A percentile compares a stretch with the other conserved stretches of the same genome.
phyloP scores from a whole-genome alignment of 2,329 filamentous ascomycete genomes.

The Chaetomium globosum region DNA sequence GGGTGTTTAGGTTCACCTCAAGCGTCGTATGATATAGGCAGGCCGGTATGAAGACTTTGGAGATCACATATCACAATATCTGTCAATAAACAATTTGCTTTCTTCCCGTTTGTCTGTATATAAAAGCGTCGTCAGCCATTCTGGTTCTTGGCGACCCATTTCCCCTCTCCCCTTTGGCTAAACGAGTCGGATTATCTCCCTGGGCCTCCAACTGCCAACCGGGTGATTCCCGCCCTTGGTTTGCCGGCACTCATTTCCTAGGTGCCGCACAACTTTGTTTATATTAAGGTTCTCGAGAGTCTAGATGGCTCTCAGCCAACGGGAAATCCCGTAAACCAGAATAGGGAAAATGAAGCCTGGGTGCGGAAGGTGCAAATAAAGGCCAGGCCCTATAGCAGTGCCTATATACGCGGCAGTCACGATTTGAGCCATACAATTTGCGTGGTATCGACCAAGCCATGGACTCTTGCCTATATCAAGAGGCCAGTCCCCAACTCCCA shows the following conservation, averaged over 20 bases:
- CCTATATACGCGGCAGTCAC: constrained; percentile 1
- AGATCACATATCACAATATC: neutral
- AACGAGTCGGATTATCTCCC: neutral
- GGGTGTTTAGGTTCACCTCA: too few relatives aligned
- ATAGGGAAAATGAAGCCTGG: neutral
- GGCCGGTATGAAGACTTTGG: too few relatives aligned
- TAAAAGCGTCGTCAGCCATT: constrained; percentile 1
- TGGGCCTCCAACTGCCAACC: constrained; percentile 7
- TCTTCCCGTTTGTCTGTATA: neutral
- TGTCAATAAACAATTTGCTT: neutral
- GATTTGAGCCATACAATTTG: neutral
- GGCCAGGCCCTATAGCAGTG: neutral
- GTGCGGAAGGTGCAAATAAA: neutral
- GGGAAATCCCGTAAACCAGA: neutral
- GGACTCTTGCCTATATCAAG: neutral
- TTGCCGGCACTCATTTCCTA: constrained; percentile 2
- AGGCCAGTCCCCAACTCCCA: too few relatives aligned
- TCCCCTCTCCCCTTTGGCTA: constrained; percentile 16
- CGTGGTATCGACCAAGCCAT: neutral
- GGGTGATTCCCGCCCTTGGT: constrained; percentile 6
- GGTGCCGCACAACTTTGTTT: neutral
- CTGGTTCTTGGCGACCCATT: neutral
- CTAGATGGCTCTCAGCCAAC: neutral
- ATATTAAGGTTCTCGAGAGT: neutral
- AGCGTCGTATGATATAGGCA: too few relatives aligned